Base-by-base conservation (phyloP, 257 asterid species). In the Craterostigma plantagineum region DNA sequence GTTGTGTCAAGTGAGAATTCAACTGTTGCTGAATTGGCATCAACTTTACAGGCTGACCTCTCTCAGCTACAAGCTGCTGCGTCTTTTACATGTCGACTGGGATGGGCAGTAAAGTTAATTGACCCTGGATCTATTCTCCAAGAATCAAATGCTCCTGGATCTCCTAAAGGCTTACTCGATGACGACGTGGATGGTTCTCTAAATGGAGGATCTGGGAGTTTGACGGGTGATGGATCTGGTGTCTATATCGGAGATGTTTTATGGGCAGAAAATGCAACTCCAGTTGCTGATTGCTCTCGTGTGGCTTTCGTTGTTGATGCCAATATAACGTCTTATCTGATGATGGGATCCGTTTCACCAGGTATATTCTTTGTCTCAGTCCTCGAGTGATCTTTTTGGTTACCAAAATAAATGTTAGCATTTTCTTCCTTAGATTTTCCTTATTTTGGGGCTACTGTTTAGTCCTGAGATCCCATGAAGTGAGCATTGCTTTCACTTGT, bases 301-400 rank as follows among this genome's bases (percentile, higher is more conserved):
- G 95, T 83, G 52, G 99, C 99, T 55, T 90, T 90, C 64, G 84
- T 90, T 54, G 99, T 90, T 33, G 99, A 90, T 66, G 95, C 99
- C 50, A 90, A 90, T 67, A 90, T 90, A 56, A 90, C 99, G 27
- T 83, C 95, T 52, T 90, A 90, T 67, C 95, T 90, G 51, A 90
- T 90, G 99, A 90, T 90, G 99, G 99, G 99, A 66, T 90, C 99
- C 70, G 99, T 90, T 66, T 90, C 99, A 65, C 99, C 95, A 77
- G 99, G 95, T 83, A 45, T 53, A 60, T 57, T 61, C 38, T 47
- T 34, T 63, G 15, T 45, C 33, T 35, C 52, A 23, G 18, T 50
- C 11, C 34, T 50, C 2, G 6, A 23, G 30, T 23, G 30, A 23
- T 23, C 30, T 23, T 23, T 23, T n/a, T n/a, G n/a, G n/a, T n/a